Evolutionary conservation across 1,284 basidiomycete species (phyloP).

Genomic region (Fomitiporia mediterranea): DNA sequence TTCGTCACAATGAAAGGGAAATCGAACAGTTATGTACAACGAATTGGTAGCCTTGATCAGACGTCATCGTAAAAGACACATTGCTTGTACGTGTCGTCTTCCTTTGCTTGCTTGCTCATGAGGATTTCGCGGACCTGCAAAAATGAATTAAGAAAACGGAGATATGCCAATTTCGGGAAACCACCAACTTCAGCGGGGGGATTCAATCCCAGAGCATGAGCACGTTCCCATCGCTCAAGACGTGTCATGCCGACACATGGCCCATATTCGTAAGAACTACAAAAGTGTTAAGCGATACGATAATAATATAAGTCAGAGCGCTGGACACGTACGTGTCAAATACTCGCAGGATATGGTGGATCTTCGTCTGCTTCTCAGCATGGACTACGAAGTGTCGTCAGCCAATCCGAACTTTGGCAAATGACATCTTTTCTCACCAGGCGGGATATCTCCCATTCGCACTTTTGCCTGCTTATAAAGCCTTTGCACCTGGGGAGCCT

Average conservation of each 20-base stretch:
- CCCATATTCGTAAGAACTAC: conserved; percentile 75
- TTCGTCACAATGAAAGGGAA: no score
- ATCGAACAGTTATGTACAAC: no score
- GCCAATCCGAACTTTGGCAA: neutral
- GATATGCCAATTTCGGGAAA: neutral
- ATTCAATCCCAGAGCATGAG: conserved; percentile 71
- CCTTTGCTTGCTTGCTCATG: conserved; percentile 47
- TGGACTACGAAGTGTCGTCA: conserved; percentile 44
- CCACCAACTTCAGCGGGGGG: conserved; percentile 75
- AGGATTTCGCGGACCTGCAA: conserved; percentile 73
- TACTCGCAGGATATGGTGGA: conserved; percentile 70
- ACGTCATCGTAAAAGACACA: conserved; percentile 47
- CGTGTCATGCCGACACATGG: conserved; percentile 83
- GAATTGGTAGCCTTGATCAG: conserved; percentile 25
- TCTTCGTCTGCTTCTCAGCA: conserved; percentile 51
- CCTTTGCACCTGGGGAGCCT: conserved; percentile 46
- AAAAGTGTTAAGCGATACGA: neutral
- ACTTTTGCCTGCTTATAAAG: conserved; percentile 42
- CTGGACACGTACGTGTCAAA: conserved; percentile 70
- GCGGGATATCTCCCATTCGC: conserved; percentile 51
- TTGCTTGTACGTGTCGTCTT: conserved; percentile 41
- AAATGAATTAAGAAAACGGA: neutral
- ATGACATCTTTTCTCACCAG: conserved; percentile 46
- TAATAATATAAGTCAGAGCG: no score
- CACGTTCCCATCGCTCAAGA: conserved; percentile 86